These are phyloP conservation scores for Diaporthe vaccinii DNA, from an alignment of 2,329 filamentous ascomycete species.

Conservation along the genomic window DNA sequence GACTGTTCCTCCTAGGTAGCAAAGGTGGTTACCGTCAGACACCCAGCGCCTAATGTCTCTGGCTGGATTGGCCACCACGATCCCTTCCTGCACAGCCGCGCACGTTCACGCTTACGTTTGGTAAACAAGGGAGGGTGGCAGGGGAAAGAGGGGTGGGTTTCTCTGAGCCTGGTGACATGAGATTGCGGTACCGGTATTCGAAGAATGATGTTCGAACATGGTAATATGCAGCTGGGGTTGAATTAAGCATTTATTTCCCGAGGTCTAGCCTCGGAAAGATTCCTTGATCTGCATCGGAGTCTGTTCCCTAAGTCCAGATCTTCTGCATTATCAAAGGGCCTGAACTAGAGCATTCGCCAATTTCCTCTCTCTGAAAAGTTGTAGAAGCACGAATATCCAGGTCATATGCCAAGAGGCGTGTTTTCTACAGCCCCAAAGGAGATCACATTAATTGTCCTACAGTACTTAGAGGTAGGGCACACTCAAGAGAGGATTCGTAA, in stretches of 20 bases:
- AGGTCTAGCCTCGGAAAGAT: constrained; percentile 11
- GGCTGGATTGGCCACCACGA: background rate
- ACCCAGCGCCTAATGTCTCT: background rate
- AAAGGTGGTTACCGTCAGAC: background rate
- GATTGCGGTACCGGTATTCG: background rate
- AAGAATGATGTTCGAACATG: background rate
- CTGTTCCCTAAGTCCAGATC: background rate
- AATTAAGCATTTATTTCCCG: background rate
- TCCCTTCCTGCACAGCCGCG: background rate
- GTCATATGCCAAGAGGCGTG: background rate
- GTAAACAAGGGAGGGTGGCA: background rate
- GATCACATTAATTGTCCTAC: background rate
- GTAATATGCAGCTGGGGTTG: background rate
- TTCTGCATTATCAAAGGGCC: too few relatives aligned
- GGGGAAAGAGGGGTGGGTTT: background rate
- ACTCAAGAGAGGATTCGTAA: background rate
- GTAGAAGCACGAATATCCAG: background rate
- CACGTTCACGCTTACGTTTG: background rate
- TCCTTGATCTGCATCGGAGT: background rate
- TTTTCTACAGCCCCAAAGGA: background rate
- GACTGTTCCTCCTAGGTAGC: background rate
- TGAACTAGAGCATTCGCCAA: background rate
- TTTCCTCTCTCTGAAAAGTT: background rate
- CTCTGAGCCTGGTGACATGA: background rate
- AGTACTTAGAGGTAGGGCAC: background rate